Evolutionary conservation across 192 early-diverging fungal species (phyloP), one percentile per base, ranked within the genome.

Genomic region (Dimargaris verticillata): DNA sequence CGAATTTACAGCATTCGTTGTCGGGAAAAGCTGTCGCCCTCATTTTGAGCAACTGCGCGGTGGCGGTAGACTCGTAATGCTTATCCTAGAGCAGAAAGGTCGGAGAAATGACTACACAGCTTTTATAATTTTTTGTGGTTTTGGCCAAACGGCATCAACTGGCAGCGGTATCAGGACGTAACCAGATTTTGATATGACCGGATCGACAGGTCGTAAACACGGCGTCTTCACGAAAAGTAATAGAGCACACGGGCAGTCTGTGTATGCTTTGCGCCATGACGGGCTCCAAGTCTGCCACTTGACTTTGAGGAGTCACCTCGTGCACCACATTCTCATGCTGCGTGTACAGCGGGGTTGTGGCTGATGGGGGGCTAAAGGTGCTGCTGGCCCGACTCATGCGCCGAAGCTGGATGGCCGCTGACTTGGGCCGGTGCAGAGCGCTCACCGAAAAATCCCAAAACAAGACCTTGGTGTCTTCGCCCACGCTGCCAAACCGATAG

Each of bases 371-470:
- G 62, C 14, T 28, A 33, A 44, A 67, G 48, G 61, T 73, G 66
- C 66, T 45, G 22, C 62, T 63, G 22, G 51, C 50, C 20, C 50
- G 50, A 45, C 44, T 54, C 53, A 59, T 68, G 42, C 55, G 55
- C 0, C 54, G 26, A 17, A 61, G 22, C 41, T 58, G 55, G 15
- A 58, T 17, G 22, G 55, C 55, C 13, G 48, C 59, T 2, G 71
- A 70, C 61, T 85, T 83, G 6, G 92, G 91, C 13, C 84, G 76
- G 61, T 85, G 86, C 28, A 95, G 66, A 0, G 83, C 78, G 12
- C 77, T 67, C 14, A 89, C 74, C 48, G 85, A 86, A 68, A 98
- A 95, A 67, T 98, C 95, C 92, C 95, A 95, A 11, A 98, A 66
- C n/a, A 88, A 68, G 1, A 98, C 62, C 59, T 80, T 77, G 9